A percentile compares a stretch with the other conserved stretches of the same genome.
These are phyloP conservation scores for Pyricularia pennisetigena DNA, from an alignment of 2,329 filamentous ascomycete species.

Conservation along the genomic window DNA sequence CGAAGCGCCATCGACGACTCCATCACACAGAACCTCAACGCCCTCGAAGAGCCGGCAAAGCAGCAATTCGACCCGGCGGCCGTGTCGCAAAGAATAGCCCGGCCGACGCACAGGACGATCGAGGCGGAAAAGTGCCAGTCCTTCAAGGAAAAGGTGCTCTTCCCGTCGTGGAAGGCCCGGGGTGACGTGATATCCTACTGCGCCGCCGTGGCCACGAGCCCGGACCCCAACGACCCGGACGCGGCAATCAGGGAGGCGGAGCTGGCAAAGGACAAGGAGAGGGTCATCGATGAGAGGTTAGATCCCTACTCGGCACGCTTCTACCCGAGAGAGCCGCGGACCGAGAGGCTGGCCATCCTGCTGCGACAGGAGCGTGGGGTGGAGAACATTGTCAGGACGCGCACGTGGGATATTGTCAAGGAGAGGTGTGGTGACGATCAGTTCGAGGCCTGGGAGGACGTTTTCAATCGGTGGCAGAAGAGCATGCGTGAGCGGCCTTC, in stretches of 20 bases:
- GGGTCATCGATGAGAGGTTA: constrained; percentile 74
- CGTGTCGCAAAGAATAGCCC: constrained; percentile 52
- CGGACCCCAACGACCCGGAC: constrained; percentile 81
- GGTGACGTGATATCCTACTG: constrained; percentile 85
- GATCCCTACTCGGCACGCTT: constrained; percentile 87
- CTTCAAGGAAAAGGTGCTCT: constrained; percentile 72
- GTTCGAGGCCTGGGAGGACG: constrained; percentile 52
- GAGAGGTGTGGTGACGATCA: constrained; percentile 58
- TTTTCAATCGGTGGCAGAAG: constrained; percentile 47
- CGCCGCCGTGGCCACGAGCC: constrained; percentile 73
- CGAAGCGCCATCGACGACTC: constrained; percentile 82
- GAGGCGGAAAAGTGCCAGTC: constrained; percentile 50
- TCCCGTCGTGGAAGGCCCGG: constrained; percentile 79
- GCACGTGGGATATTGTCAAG: constrained; percentile 71
- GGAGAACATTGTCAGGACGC: constrained; percentile 67
- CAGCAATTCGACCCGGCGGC: constrained; percentile 70
- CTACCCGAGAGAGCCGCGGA: constrained; percentile 69
- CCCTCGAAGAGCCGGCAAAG: constrained; percentile 65
- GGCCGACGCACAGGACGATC: constrained; percentile 42
- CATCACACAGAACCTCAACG: constrained; percentile 88
- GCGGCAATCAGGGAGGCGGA: constrained; percentile 59
- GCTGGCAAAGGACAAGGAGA: constrained; percentile 57
- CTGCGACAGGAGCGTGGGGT: constrained; percentile 67
- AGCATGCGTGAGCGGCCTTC: constrained; percentile 14
- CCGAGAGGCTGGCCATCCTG: constrained; percentile 65